Percentiles rank a stretch among this genome's conserved stretches.
Evolutionary conservation across 2,329 filamentous ascomycete genomes (phyloP).

Genomic region (Talaromyces verruculosus): DNA sequence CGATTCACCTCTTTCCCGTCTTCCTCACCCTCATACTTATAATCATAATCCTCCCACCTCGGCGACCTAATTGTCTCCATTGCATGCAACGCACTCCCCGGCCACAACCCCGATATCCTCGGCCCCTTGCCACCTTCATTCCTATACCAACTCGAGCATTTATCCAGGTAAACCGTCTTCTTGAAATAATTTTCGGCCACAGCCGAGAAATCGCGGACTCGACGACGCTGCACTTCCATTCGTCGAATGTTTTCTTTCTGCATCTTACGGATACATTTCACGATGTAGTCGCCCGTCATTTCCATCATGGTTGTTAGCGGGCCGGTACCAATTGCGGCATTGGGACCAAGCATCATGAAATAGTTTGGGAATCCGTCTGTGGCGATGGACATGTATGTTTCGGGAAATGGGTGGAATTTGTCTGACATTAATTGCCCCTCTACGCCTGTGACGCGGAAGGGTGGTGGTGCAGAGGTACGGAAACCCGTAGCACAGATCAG

Average conservation of each 20-base stretch:
- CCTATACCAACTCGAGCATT: slow-evolving; percentile 43
- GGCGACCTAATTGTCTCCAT: slow-evolving; percentile 37
- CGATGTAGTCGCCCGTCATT: slow-evolving; percentile 36
- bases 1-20: slow-evolving; percentile 25
- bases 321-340: slow-evolving; percentile 35
- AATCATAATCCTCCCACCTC: slow-evolving; percentile 42
- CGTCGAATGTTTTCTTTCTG: slow-evolving; percentile 37
- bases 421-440: neutral
- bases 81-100: slow-evolving; percentile 40
- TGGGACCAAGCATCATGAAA: slow-evolving; percentile 37
- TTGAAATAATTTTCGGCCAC: slow-evolving; percentile 39
- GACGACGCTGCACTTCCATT: slow-evolving; percentile 29
- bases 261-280: slow-evolving; percentile 36
- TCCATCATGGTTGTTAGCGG: slow-evolving; percentile 38
- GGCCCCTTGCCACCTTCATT: slow-evolving; percentile 34
- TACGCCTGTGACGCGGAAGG: neutral
- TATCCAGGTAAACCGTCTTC: slow-evolving; percentile 36
- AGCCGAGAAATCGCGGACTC: slow-evolving; percentile 32
- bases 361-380: slow-evolving; percentile 37
- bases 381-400: neutral
- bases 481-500: neutral
- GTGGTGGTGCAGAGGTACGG: neutral
- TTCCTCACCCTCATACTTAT: slow-evolving; percentile 34
- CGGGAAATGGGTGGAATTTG: neutral
- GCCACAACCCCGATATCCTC: slow-evolving; percentile 37